Percentiles rank a stretch among this genome's conserved stretches.
These are phyloP conservation scores for Spathaspora sp. DNA, from an alignment of 1,139 yeast species.

Conservation along the genomic window DNA sequence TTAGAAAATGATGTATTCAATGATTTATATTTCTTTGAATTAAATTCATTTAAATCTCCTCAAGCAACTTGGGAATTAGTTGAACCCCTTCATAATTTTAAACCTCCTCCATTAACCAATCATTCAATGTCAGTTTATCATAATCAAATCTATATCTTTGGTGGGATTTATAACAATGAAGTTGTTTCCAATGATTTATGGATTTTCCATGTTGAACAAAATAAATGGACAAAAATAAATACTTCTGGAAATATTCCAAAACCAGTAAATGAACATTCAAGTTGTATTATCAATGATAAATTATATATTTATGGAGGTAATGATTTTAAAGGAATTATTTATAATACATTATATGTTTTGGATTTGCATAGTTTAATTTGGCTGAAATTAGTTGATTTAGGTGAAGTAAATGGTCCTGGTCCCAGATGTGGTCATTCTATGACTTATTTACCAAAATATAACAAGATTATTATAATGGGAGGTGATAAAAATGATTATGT, in stretches of 20 bases:
- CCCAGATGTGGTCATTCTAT: slow-evolving; percentile 94
- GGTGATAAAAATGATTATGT: slow-evolving; percentile 75
- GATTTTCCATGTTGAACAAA: slow-evolving; percentile 69
- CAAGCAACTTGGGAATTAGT: slow-evolving; percentile 82
- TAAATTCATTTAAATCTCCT: slow-evolving; percentile 83
- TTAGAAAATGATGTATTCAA: slow-evolving; percentile 83
- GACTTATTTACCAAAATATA: slow-evolving; percentile 63
- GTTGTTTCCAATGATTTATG: slow-evolving; percentile 77
- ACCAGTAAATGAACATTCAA: slow-evolving; percentile 90
- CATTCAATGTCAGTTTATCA: slow-evolving; percentile 85
- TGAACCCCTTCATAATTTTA: slow-evolving; percentile 50
- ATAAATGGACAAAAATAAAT: slow-evolving; percentile 62
- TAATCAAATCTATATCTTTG: slow-evolving; percentile 77
- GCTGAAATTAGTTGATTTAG: slow-evolving; percentile 57
- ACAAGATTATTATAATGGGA: slow-evolving; percentile 83
- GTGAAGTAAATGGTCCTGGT: slow-evolving; percentile 57
- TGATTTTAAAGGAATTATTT: slow-evolving; percentile 68
- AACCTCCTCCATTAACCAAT: slow-evolving; percentile 91
- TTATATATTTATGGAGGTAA: slow-evolving; percentile 93
- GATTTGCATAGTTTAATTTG: slow-evolving; percentile 72
- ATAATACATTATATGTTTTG: slow-evolving; percentile 70
- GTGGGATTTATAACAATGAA: slow-evolving; percentile 88
- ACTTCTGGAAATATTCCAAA: slow-evolving; percentile 68
- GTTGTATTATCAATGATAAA: slow-evolving; percentile 74
- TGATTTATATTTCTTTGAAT: slow-evolving; percentile 83